Evolutionary conservation across 345 rosid genomes (phyloP).

Genomic region (Sapria himalayana): DNA sequence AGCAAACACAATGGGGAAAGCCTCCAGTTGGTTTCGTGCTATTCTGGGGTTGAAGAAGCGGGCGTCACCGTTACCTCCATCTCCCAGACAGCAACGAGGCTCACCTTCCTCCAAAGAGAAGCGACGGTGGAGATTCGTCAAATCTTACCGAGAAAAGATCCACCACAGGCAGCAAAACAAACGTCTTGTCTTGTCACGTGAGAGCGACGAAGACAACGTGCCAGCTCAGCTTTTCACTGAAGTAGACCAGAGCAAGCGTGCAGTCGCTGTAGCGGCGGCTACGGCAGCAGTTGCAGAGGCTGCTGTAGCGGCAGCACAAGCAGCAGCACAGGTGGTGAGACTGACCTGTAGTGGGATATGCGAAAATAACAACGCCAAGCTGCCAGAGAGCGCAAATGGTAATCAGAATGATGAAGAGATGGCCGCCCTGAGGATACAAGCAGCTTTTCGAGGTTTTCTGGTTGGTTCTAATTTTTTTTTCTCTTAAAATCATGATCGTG

Average conservation of each 20-base stretch:
- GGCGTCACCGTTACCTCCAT: constrained; percentile 13
- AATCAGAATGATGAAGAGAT: constrained; percentile 13
- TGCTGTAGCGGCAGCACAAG: constrained; percentile 60
- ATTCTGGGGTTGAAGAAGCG: constrained; percentile 52
- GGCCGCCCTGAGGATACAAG: constrained; percentile 62
- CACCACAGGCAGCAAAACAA: constrained; percentile 10
- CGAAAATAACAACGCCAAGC: constrained; percentile 7
- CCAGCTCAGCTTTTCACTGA: too few relatives aligned
- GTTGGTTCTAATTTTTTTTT: constrained; percentile 18
- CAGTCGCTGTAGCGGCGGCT: constrained; percentile 71
- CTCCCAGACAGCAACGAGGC: constrained; percentile 8
- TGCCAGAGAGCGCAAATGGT: constrained; percentile 17
- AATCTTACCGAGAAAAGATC: constrained; percentile 34
- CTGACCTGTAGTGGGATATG: constrained; percentile 63
- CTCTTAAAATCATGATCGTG: too few relatives aligned
- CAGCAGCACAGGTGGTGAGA: constrained; percentile 53
- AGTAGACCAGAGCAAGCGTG: constrained; percentile 32
- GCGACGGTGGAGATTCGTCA: constrained; percentile 82
- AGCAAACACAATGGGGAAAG: constrained; percentile 75
- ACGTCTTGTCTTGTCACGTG: constrained; percentile 10
- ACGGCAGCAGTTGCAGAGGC: constrained; percentile 64
- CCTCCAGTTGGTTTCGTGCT: constrained; percentile 54
- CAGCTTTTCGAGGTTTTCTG: constrained; percentile 81
- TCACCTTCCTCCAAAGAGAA: constrained; percentile 17
- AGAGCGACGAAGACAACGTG: constrained; percentile 8